phyloP scores from a whole-genome alignment of 805 yeast species.

The Saccharomyces mikatae region DNA sequence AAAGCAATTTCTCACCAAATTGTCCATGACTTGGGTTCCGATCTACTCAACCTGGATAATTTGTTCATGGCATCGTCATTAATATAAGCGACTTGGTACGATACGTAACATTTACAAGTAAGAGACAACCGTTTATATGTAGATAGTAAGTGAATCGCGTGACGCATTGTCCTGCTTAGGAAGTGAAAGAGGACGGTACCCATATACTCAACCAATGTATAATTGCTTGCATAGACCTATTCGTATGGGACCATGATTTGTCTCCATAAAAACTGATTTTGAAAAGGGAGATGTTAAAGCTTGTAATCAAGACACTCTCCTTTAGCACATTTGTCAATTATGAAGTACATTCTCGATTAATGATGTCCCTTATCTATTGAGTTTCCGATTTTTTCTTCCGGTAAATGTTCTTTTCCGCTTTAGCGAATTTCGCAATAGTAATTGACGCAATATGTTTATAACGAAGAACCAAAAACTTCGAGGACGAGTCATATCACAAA shows the following conservation, averaged over 20 bases:
- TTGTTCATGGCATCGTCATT: slow-evolving; percentile 33
- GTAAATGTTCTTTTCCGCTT: not conserved
- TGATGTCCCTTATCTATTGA: not conserved
- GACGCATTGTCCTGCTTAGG: not conserved
- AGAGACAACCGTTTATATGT: not conserved
- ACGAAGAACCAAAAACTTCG: not conserved
- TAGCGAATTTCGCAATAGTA: not conserved
- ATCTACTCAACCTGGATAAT: slow-evolving; percentile 58
- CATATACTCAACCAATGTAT: not conserved
- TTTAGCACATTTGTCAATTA: not conserved
- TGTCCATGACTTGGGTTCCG: slow-evolving; percentile 38
- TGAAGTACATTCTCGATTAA: not conserved
- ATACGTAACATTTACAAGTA: no score
- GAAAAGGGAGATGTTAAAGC: no score
- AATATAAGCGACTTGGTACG: not conserved
- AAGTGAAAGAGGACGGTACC: not conserved
- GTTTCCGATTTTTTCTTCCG: not conserved
- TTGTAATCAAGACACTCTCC: not conserved
- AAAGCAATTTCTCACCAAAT: slow-evolving; percentile 44
- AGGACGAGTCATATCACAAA: not conserved
- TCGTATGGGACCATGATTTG: not conserved
- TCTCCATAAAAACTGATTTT: no score
- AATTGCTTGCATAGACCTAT: not conserved
- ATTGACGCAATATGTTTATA: not conserved
- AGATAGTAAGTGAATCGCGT: not conserved